Percentiles rank a stretch among this genome's conserved stretches.
phyloP scores from a whole-genome alignment of 192 early-diverging fungal species.

The Blastocladiella britannica region DNA sequence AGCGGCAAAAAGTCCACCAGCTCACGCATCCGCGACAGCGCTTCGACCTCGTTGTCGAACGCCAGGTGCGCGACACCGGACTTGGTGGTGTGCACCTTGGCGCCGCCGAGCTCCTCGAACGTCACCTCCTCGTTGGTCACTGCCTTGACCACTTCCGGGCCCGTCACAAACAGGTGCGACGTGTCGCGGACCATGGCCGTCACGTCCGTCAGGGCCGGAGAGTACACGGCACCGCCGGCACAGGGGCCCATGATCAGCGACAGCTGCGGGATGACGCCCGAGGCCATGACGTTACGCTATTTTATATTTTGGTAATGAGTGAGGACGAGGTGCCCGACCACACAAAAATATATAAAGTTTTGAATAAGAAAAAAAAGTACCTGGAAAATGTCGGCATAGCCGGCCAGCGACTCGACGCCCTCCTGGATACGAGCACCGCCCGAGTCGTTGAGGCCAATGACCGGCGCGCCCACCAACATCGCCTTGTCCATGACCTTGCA shows the following conservation, averaged over 20 bases:
- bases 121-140: constrained; percentile 88
- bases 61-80: constrained; percentile 82
- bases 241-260: constrained; percentile 96
- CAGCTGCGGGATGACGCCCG: constrained; percentile 86
- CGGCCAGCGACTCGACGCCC: constrained; percentile 85
- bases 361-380: constrained; percentile 12
- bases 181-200: constrained; percentile 93
- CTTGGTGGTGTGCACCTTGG: constrained; percentile 66
- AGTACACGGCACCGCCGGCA: constrained; percentile 93
- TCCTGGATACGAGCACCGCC: constrained; percentile 96
- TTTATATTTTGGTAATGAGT: too few species aligned
- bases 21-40: constrained; percentile 52
- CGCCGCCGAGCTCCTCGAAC: constrained; percentile 86
- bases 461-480: constrained; percentile 73
- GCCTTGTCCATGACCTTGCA: constrained; percentile 90
- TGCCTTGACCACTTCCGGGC: constrained; percentile 87
- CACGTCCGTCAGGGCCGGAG: constrained; percentile 89
- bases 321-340: not conserved
- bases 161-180: constrained; percentile 90
- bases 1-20: constrained; percentile 75
- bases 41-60: constrained; percentile 87
- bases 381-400: constrained; percentile 92
- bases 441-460: constrained; percentile 89
- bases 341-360: not conserved
- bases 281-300: constrained; percentile 66